These are phyloP conservation scores for Amanita jacksonii DNA, from an alignment of 768 basidiomycete genomes.

Conservation along the genomic window DNA sequence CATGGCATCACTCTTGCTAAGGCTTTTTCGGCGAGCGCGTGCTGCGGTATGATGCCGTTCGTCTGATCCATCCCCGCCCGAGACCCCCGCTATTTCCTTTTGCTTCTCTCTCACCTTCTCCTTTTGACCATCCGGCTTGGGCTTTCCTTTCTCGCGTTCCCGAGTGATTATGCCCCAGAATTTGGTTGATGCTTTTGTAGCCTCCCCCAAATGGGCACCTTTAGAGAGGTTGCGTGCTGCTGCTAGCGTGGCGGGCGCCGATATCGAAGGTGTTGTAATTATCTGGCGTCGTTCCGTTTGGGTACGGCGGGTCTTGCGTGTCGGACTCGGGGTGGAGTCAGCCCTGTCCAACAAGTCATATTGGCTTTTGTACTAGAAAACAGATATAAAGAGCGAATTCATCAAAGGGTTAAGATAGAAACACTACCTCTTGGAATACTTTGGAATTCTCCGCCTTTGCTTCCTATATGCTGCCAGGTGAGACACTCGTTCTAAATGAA, in stretches of 20 bases:
- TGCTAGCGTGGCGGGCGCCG: constrained; percentile 16
- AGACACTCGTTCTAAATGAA: constrained; percentile 2
- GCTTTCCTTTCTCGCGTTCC: constrained; percentile 13
- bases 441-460: constrained; percentile 65
- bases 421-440: constrained; percentile 65
- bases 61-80: not conserved
- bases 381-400: not conserved
- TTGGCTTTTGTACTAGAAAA: constrained; percentile 46
- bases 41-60: too few species aligned
- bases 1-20: not conserved
- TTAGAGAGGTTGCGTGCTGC: not conserved
- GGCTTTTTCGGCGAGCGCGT: not conserved
- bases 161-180: constrained; percentile 21
- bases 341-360: constrained; percentile 53
- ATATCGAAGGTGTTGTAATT: constrained; percentile 21
- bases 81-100: constrained; percentile 9
- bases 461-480: constrained; percentile 27
- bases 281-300: constrained; percentile 44
- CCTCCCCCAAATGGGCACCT: not conserved
- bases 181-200: constrained; percentile 10
- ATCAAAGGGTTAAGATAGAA: not conserved
- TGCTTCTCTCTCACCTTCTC: constrained; percentile 15
- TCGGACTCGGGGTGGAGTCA: constrained; percentile 31
- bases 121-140: constrained; percentile 24
- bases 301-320: constrained; percentile 52